Evolutionary conservation across 2,329 filamentous ascomycete species (phyloP), one percentile per base, ranked within the genome.

Genomic region (Cladosporium sp.): DNA sequence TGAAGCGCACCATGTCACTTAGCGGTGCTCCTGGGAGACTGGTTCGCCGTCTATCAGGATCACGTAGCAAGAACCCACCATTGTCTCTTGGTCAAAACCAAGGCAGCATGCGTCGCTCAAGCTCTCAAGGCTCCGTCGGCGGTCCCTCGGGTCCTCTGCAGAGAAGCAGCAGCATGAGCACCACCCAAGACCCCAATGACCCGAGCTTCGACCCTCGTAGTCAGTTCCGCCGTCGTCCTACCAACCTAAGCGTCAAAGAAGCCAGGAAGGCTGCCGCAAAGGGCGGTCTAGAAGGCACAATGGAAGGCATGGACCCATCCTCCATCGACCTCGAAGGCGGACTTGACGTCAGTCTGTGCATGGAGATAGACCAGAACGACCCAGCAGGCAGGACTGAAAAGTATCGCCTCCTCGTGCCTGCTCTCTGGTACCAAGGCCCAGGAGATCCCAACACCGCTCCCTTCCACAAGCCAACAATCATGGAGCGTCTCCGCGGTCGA

Each of bases 311-410:
- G 15, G 74, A 75, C 38, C 76, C 79, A 8, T 79, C 69, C 42
- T 71, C 73, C 49, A 73, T 97, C 52, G 83, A 95, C 62, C 75
- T 96, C 0, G 82, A 93, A 63, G 86, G 85, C 25, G 90, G 89
- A 0, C 73, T 98, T 8, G 90, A 96, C 57, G 84, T 98, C 30
- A 86, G 83, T 43, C 70, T 98, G 38, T 95, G 96, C 60, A 83
- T 95, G 55, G 93, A 98, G 70, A 82, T 96, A 54, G 90, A 85
- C 60, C 80, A 87, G 38, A 83, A 82, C 55, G 90, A 98, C 60
- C 92, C 93, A 0, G 79, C 86, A 0, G 94, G 93, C 12, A 89
- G 88, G 56, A 98, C 93, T 0, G 80, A 83, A 43, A 88, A 90
- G 7, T 98, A 98, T 67, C 78, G 89, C 33, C 72, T 98, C 4